Percentiles rank a stretch among this genome's conserved stretches.
phyloP scores from a whole-genome alignment of 1,284 basidiomycete species.

The Ceratobasidium sp. region DNA sequence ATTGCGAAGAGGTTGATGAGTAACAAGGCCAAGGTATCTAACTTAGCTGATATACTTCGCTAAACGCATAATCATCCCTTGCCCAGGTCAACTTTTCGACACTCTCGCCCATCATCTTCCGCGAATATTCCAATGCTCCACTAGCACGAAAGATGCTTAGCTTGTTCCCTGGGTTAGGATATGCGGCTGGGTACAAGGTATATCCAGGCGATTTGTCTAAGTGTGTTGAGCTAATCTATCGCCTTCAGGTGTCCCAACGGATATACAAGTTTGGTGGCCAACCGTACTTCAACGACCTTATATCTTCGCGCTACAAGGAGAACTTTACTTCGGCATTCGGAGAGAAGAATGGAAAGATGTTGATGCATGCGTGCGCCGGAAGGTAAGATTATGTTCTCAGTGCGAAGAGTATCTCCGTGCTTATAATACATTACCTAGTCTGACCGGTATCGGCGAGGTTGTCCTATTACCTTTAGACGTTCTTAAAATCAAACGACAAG shows the following conservation, averaged over 20 bases:
- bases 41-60: too few relatives aligned
- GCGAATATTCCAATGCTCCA: constrained; percentile 82
- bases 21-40: constrained; percentile 84
- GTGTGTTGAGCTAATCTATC: not conserved
- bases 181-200: constrained; percentile 96
- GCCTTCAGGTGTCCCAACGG: constrained; percentile 77
- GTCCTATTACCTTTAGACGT: constrained; percentile 95
- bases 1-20: constrained; percentile 98
- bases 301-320: constrained; percentile 81
- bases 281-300: constrained; percentile 96
- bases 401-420: not conserved
- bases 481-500: constrained; percentile 98
- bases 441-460: constrained; percentile 98
- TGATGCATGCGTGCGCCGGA: constrained; percentile 96
- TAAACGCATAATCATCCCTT: not conserved
- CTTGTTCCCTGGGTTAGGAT: constrained; percentile 97
- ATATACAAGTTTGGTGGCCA: constrained; percentile 99
- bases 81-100: constrained; percentile 72
- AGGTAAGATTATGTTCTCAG: constrained; percentile 67
- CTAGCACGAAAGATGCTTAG: constrained; percentile 84
- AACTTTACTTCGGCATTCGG: constrained; percentile 89
- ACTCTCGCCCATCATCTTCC: constrained; percentile 87
- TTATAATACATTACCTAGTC: constrained; percentile 61
- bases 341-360: constrained; percentile 95
- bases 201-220: not conserved